Evolutionary conservation across 2,329 filamentous ascomycete genomes (phyloP).

Genomic region (Fusarium protoensiforme): DNA sequence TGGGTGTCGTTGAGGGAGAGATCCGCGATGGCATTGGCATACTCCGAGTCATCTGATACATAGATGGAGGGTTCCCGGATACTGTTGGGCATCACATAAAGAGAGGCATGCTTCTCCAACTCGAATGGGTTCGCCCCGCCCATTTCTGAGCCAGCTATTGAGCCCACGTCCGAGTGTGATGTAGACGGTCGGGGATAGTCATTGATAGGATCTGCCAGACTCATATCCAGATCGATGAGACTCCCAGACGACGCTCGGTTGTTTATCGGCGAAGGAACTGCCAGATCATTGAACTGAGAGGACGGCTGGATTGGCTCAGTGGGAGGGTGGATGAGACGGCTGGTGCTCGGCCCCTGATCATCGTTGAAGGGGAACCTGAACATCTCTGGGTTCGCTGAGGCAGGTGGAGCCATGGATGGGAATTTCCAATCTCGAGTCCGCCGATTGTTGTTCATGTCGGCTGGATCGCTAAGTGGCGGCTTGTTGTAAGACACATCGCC

Average conservation of each 20-base stretch:
- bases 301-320: conserved; percentile 62
- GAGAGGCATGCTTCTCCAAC: conserved; percentile 70
- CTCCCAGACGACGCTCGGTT: conserved; percentile 58
- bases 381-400: conserved; percentile 64
- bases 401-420: conserved; percentile 62
- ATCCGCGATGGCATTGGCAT: conserved; percentile 52
- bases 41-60: conserved; percentile 68
- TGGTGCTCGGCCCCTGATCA: conserved; percentile 42
- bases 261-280: conserved; percentile 49
- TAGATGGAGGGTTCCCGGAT: conserved; percentile 69
- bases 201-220: conserved; percentile 58
- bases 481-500: conserved; percentile 58
- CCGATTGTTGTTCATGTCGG: conserved; percentile 63
- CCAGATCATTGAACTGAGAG: conserved; percentile 55
- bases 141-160: conserved; percentile 66
- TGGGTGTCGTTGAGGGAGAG: conserved; percentile 41
- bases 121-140: conserved; percentile 69
- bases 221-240: conserved; percentile 67
- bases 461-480: conserved; percentile 68
- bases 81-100: conserved; percentile 57
- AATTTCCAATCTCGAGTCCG: conserved; percentile 69
- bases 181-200: conserved; percentile 67
- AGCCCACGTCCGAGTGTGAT: conserved; percentile 68
- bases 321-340: conserved; percentile 62
- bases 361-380: conserved; percentile 62